Percentiles rank a stretch among this genome's conserved stretches.
Evolutionary conservation across 179 eudicot genomes (phyloP).

Genomic region (Gypsophila paniculata): DNA sequence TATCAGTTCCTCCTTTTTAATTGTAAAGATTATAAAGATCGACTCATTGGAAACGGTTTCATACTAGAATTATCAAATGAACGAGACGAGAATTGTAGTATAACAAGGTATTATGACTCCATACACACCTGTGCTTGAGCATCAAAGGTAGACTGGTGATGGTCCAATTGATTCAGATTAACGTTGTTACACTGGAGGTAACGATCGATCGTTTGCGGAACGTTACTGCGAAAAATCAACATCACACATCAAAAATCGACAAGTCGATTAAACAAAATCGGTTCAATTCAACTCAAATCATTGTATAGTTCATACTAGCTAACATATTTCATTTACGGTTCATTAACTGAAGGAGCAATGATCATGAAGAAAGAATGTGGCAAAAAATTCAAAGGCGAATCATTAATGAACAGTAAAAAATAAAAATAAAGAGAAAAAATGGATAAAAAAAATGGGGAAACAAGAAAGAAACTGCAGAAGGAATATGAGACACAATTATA

Average conservation of each 20-base stretch:
- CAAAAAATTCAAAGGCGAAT: neutral
- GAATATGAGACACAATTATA: conserved; percentile 9
- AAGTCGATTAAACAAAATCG: neutral
- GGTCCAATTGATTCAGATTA: neutral
- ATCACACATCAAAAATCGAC: neutral
- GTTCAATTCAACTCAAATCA: too few species aligned
- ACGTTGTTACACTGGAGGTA: neutral
- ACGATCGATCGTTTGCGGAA: conserved; percentile 7
- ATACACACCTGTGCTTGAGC: conserved; percentile 10
- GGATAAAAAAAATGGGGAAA: conserved; percentile 19
- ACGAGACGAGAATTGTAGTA: too few species aligned
- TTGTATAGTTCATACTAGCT: too few species aligned
- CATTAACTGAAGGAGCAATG: too few species aligned
- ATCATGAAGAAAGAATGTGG: neutral
- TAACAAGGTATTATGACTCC: neutral
- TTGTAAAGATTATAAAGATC: too few species aligned
- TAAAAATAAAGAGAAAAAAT: neutral
- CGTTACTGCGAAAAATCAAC: neutral
- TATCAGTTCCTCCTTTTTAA: too few species aligned
- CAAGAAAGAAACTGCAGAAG: conserved; percentile 21
- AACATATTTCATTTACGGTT: too few species aligned
- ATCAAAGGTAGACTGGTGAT: neutral
- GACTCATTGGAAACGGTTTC: too few species aligned
- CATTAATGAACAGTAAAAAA: neutral
- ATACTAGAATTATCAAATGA: too few species aligned